Evolutionary conservation across 208 protist species (phyloP).

Genomic region (Crithidia acanthocephali): DNA sequence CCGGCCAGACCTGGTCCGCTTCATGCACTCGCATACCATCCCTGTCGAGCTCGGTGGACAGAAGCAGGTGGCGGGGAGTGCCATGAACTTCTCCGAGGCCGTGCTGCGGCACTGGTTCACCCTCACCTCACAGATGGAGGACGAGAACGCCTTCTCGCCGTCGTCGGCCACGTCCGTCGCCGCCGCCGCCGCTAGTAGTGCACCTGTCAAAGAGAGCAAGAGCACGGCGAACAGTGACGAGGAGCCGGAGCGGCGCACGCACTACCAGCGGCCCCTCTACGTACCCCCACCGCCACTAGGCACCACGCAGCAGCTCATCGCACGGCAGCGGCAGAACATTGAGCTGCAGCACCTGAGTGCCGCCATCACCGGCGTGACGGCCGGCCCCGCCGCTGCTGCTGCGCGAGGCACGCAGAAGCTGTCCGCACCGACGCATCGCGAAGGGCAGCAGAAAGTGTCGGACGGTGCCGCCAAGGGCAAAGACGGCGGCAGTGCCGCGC

Average conservation of each 20-base stretch:
- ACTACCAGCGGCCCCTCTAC: constrained; percentile 45
- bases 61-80: constrained; percentile 21
- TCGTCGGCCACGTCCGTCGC: constrained; percentile 13
- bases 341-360: constrained; percentile 34
- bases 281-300: constrained; percentile 38
- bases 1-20: constrained; percentile 45
- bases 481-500: background rate
- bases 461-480: background rate
- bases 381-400: too few relatives aligned
- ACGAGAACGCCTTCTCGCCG: constrained; percentile 25
- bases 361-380: background rate
- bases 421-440: background rate
- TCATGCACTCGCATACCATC: constrained; percentile 49
- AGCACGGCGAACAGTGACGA: background rate
- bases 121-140: constrained; percentile 49
- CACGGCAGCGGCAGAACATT: constrained; percentile 24
- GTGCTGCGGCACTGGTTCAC: constrained; percentile 82
- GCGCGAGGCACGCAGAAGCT: background rate
- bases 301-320: constrained; percentile 31
- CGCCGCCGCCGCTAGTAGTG: background rate
- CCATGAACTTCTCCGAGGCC: constrained; percentile 59
- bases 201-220: background rate
- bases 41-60: constrained; percentile 57
- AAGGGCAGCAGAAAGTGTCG: background rate
- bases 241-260: constrained; percentile 3